Conservation (phyloP, 805 yeast species). For the Lipomyces kockii region DNA sequence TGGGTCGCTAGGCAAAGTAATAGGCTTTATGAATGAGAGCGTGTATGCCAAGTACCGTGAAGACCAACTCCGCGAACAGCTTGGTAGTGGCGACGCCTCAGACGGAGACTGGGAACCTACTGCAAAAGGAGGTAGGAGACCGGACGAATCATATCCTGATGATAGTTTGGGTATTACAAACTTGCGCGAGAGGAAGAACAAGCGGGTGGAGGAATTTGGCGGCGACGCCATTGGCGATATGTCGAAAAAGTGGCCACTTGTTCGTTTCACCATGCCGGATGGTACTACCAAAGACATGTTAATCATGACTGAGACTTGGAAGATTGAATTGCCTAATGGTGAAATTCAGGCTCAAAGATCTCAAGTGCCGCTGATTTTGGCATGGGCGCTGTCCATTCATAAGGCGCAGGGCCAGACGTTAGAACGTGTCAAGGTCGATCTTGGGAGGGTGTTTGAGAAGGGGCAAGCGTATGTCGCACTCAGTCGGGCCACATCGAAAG, state of each 20-base stretch:
- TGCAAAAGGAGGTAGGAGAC: conserved; percentile 20
- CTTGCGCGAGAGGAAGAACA: conserved; percentile 6
- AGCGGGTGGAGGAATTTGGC: neutral
- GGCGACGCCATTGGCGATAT: conserved; percentile 1
- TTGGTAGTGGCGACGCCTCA: conserved; percentile 10
- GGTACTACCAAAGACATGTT: conserved; percentile 74
- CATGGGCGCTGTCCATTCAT: conserved; percentile 96
- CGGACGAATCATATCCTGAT: conserved; percentile 37
- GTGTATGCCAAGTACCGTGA: conserved; percentile 37
- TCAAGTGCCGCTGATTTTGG: conserved; percentile 87
- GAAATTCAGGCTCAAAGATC: conserved; percentile 68
- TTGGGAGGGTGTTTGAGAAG: conserved; percentile 75
- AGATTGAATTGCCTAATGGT: conserved; percentile 73
- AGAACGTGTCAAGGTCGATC: conserved; percentile 75
- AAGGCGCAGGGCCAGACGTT: conserved; percentile 95
- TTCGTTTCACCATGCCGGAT: conserved; percentile 72
- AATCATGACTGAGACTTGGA: conserved; percentile 83
- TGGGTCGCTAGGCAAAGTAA: conserved; percentile 84
- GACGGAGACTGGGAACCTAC: conserved; percentile 14
- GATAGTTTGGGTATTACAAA: conserved; percentile 32
- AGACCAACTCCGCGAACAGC: neutral
- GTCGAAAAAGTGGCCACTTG: conserved; percentile 63
- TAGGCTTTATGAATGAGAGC: conserved; percentile 54
- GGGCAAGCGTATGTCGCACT: conserved; percentile 98
- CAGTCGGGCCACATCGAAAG: conserved; percentile 83